phyloP scores from a whole-genome alignment of 257 asterid species.

The Ligustrum vulgare region DNA sequence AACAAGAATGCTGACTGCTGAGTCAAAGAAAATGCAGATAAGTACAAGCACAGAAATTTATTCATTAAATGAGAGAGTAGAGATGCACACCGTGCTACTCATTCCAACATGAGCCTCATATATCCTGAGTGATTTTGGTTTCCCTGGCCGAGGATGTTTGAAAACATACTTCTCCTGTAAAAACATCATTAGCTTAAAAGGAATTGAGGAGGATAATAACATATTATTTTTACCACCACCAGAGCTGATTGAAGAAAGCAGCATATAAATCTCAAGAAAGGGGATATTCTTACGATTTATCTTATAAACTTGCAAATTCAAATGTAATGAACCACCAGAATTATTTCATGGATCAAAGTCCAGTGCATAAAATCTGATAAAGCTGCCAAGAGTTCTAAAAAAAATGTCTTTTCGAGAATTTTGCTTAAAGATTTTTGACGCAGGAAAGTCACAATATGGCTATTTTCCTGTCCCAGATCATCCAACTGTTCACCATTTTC shows the following conservation, averaged over 20 bases:
- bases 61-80: constrained; percentile 28
- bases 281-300: neutral
- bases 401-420: neutral
- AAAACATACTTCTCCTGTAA: constrained; percentile 79
- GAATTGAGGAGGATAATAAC: constrained; percentile 11
- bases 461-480: constrained; percentile 15
- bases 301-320: constrained; percentile 15
- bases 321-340: neutral
- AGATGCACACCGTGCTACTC: constrained; percentile 91
- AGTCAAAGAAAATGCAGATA: constrained; percentile 1
- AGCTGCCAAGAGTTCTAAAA: constrained; percentile 16
- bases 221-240: neutral
- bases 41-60: constrained; percentile 17
- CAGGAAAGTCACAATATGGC: neutral
- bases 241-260: neutral
- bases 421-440: neutral
- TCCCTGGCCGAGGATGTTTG: constrained; percentile 84
- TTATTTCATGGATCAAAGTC: constrained; percentile 1
- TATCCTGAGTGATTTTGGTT: constrained; percentile 87
- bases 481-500: constrained; percentile 11
- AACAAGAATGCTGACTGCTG: neutral
- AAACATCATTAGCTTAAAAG: constrained; percentile 25
- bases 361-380: constrained; percentile 19
- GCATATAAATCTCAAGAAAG: constrained; percentile 4
- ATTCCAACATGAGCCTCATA: constrained; percentile 95